Percentiles rank a stretch among this genome's conserved stretches.
Evolutionary conservation across 805 yeast species (phyloP).

Genomic region (Lipomyces sp.): DNA sequence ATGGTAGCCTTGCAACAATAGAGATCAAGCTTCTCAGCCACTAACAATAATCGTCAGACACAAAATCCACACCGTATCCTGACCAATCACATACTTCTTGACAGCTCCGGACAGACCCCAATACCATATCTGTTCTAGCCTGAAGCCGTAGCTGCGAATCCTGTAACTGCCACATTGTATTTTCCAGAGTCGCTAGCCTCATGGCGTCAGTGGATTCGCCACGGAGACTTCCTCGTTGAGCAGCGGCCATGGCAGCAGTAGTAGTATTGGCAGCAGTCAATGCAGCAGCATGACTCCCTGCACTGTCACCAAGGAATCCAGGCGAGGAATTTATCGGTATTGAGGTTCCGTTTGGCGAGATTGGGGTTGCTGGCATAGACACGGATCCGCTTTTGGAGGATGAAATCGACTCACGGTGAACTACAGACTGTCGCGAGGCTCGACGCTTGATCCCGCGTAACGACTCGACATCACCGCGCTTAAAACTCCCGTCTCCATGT

Average conservation of each 20-base stretch:
- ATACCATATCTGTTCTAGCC: conserved; percentile 27
- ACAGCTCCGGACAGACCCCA: conserved; percentile 28
- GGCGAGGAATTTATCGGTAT: conserved; percentile 14
- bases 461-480: conserved; percentile 77
- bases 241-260: conserved; percentile 6
- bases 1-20: conserved; percentile 20
- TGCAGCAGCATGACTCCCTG: conserved; percentile 9
- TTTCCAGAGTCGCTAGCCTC: conserved; percentile 24
- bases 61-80: too few relatives aligned
- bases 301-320: conserved; percentile 11
- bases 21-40: conserved; percentile 27
- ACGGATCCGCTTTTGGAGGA: conserved; percentile 53
- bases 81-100: conserved; percentile 23
- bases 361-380: conserved; percentile 34
- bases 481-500: conserved; percentile 77
- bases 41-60: conserved; percentile 9
- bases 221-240: background rate
- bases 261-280: background rate
- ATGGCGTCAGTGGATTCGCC: conserved; percentile 18
- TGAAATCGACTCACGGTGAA: conserved; percentile 38
- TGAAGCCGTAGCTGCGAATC: conserved; percentile 29
- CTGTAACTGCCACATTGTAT: conserved; percentile 35
- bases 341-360: conserved; percentile 24
- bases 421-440: conserved; percentile 53
- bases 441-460: conserved; percentile 79